A percentile compares a stretch with the other conserved stretches of the same genome.
phyloP scores from a whole-genome alignment of 2,329 filamentous ascomycete genomes.

The Acarospora socialis region DNA sequence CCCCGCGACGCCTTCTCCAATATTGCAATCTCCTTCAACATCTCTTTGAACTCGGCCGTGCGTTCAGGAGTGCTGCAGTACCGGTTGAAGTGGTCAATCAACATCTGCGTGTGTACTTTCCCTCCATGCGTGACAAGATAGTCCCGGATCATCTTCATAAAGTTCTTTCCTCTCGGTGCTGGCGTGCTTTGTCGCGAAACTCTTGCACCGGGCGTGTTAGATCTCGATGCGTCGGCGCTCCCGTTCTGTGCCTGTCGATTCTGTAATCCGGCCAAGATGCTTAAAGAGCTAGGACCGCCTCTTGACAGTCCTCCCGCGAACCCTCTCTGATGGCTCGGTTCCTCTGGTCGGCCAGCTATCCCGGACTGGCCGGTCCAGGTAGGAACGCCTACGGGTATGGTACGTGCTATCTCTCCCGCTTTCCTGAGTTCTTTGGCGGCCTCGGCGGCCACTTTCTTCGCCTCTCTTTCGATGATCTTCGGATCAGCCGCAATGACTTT shows the following conservation, averaged over 20 bases:
- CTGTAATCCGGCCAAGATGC: slow-evolving; percentile 43
- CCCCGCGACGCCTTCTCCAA: slow-evolving; percentile 43
- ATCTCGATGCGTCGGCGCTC: slow-evolving; percentile 18
- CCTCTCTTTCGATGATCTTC: slow-evolving; percentile 66
- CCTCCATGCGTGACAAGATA: slow-evolving; percentile 70
- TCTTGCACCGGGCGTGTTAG: slow-evolving; percentile 29
- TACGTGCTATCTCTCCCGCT: slow-evolving; percentile 56
- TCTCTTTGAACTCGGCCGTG: slow-evolving; percentile 67
- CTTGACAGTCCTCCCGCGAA: slow-evolving; percentile 22
- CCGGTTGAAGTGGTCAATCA: slow-evolving; percentile 80
- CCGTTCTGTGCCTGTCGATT: slow-evolving; percentile 36
- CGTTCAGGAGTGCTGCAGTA: slow-evolving; percentile 56
- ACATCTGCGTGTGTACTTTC: slow-evolving; percentile 63
- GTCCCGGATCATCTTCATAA: slow-evolving; percentile 57
- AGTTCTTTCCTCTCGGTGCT: slow-evolving; percentile 42
- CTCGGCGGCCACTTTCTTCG: slow-evolving; percentile 60
- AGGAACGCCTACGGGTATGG: slow-evolving; percentile 65
- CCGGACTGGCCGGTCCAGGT: slow-evolving; percentile 89
- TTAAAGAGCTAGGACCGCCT: slow-evolving; percentile 22
- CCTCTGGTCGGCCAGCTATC: slow-evolving; percentile 55
- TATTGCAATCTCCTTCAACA: slow-evolving; percentile 60
- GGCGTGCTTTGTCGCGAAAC: slow-evolving; percentile 19
- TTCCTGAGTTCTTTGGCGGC: slow-evolving; percentile 63
- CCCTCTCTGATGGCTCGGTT: slow-evolving; percentile 31
- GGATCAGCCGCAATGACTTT: slow-evolving; percentile 59